Conservation (phyloP, 225 moss, liverwort and hornwort species). For the Physcomitrellopsis africana region DNA sequence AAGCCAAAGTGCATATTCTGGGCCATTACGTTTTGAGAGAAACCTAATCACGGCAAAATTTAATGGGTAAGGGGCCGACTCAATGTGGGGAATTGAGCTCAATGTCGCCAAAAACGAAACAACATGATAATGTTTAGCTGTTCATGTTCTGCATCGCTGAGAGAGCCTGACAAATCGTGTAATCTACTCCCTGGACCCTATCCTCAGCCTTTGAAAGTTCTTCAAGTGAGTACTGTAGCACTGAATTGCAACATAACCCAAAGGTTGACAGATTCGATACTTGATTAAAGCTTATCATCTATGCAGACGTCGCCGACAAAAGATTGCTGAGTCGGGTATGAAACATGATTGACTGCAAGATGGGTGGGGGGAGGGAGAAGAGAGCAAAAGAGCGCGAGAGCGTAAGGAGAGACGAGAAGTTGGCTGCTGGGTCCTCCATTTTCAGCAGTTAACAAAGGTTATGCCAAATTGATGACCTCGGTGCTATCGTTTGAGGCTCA, state of each 20-base stretch:
- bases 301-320: slow-evolving; percentile 9
- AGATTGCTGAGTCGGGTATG: slow-evolving; percentile 1
- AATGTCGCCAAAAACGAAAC: too few species aligned
- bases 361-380: neutral
- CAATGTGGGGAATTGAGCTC: neutral
- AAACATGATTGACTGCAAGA: slow-evolving; percentile 14
- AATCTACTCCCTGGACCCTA: neutral
- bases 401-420: slow-evolving; percentile 1
- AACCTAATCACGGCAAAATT: too few species aligned
- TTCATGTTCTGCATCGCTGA: neutral
- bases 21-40: too few species aligned
- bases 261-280: slow-evolving; percentile 16
- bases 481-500: slow-evolving; percentile 5
- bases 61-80: neutral
- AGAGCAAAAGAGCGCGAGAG: neutral
- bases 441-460: slow-evolving; percentile 29
- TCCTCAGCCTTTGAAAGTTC: neutral
- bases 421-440: slow-evolving; percentile 18
- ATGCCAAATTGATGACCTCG: slow-evolving; percentile 12
- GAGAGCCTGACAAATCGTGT: neutral
- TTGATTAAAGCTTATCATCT: slow-evolving; percentile 6
- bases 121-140: neutral
- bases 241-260: too few species aligned
- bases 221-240: neutral
- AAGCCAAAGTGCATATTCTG: too few species aligned